Conservation (phyloP, 225 moss, liverwort and hornwort species). For the Polytrichum commune region DNA sequence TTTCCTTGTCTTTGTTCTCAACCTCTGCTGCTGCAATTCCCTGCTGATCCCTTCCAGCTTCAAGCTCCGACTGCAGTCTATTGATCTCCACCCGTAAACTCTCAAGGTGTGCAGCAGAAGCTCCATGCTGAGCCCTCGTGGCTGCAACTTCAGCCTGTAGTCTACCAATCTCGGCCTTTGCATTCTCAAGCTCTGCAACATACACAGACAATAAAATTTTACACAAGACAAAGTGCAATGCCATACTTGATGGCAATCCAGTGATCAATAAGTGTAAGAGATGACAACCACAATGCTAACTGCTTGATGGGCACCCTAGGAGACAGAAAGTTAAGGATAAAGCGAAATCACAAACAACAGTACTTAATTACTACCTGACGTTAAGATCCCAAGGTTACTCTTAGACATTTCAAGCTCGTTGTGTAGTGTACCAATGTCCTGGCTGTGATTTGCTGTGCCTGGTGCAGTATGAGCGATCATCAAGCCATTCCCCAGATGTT, state of each 20-base stretch:
- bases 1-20: conserved; percentile 46
- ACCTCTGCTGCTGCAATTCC: conserved; percentile 26
- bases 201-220: no score
- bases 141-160: conserved; percentile 4
- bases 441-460: conserved; percentile 3
- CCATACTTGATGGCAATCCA: no score
- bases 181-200: conserved; percentile 3
- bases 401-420: conserved; percentile 42
- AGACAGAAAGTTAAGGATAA: no score
- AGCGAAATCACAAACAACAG: not conserved
- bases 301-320: no score
- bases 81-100: conserved; percentile 21
- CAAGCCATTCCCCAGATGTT: conserved; percentile 17
- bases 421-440: conserved; percentile 31
- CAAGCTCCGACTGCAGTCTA: conserved; percentile 37
- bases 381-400: conserved; percentile 27
- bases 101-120: conserved; percentile 14
- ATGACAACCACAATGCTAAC: no score
- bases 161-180: not conserved
- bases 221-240: not conserved
- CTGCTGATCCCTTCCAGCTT: conserved; percentile 11
- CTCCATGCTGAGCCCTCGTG: not conserved
- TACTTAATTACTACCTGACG: conserved; percentile 26
- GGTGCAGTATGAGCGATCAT: conserved; percentile 11
- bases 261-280: no score